phyloP scores from a whole-genome alignment of 305 asterid genomes.

The Fraxinus velutina region DNA sequence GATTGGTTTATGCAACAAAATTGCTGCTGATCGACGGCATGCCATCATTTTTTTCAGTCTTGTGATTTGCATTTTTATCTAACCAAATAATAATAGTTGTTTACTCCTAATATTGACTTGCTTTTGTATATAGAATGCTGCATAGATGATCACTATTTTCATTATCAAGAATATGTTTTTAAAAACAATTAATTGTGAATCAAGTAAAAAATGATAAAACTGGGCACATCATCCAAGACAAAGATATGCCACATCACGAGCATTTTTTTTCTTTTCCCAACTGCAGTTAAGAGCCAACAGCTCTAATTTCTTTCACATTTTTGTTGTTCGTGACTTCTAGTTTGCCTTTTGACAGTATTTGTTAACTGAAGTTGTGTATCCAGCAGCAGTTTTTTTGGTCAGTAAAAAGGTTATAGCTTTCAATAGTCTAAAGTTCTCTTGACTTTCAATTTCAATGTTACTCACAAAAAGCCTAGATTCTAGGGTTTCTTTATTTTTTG shows the following conservation, averaged over 20 bases:
- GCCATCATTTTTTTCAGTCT: not conserved
- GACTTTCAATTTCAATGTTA: conserved; percentile 28
- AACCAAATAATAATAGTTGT: not conserved
- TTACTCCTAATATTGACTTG: not conserved
- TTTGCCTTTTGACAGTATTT: conserved; percentile 24
- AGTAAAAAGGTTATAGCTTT: conserved; percentile 7
- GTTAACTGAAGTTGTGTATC: conserved; percentile 16
- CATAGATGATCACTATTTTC: not conserved
- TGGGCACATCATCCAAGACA: not conserved
- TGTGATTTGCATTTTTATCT: not conserved
- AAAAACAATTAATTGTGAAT: not conserved
- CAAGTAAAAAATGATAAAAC: not conserved
- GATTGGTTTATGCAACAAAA: not conserved
- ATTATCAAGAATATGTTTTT: not conserved
- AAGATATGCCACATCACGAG: not conserved
- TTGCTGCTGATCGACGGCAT: not conserved
- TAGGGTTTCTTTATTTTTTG: conserved; percentile 2
- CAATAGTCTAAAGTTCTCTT: conserved; percentile 22
- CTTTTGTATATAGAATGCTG: not conserved
- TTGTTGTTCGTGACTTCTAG: conserved; percentile 35
- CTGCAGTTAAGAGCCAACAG: conserved; percentile 18
- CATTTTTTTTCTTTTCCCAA: not conserved
- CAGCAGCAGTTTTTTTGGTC: not conserved
- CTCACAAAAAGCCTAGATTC: not conserved
- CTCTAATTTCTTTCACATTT: conserved; percentile 34